These are phyloP conservation scores for Claviceps capensis DNA, from an alignment of 2,329 filamentous ascomycete genomes.

Conservation along the genomic window DNA sequence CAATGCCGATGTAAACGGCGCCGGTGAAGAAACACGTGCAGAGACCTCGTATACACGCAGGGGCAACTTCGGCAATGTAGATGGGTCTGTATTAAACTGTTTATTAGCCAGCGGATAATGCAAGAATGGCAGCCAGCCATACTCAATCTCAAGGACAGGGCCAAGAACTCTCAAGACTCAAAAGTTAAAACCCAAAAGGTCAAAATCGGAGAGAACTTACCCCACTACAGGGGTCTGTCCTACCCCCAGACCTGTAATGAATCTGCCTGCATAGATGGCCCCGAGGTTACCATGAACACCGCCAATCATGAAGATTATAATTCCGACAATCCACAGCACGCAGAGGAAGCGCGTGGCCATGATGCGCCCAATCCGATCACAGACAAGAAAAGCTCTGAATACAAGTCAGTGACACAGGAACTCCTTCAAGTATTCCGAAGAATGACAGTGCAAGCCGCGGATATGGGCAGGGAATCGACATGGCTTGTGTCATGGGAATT, in stretches of 20 bases:
- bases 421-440: no score
- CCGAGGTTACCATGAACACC: constrained; percentile 36
- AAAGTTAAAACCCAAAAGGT: background rate
- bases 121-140: no score
- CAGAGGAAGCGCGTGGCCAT: constrained; percentile 47
- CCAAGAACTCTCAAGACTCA: no score
- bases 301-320: constrained; percentile 42
- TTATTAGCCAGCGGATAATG: no score
- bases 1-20: constrained; percentile 60
- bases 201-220: constrained; percentile 11
- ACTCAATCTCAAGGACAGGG: no score
- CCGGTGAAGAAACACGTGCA: constrained; percentile 47
- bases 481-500: background rate
- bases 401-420: background rate
- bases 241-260: constrained; percentile 52
- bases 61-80: constrained; percentile 61
- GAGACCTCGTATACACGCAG: constrained; percentile 54
- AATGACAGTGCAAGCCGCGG: no score
- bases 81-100: constrained; percentile 31
- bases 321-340: constrained; percentile 42
- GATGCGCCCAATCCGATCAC: constrained; percentile 47
- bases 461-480: no score
- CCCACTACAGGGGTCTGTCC: constrained; percentile 54
- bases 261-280: constrained; percentile 50
- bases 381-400: constrained; percentile 42